phyloP scores from a whole-genome alignment of 202 grass and related monocot genomes.

The Digitaria exilis region DNA sequence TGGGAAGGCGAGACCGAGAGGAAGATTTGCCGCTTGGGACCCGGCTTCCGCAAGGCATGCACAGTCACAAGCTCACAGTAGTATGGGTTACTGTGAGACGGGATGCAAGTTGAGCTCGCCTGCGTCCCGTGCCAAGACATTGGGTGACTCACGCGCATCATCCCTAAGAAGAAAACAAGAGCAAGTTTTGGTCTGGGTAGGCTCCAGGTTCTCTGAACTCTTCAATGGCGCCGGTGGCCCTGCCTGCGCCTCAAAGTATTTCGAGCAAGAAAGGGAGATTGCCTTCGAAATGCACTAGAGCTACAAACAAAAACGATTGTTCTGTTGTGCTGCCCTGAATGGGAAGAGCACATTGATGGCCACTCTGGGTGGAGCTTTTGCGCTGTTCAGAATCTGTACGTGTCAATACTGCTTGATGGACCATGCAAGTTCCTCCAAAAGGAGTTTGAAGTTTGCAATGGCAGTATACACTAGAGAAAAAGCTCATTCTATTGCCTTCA shows the following conservation, averaged over 20 bases:
- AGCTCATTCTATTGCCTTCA: background rate
- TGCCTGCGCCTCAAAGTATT: slow-evolving; percentile 24
- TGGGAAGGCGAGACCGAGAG: slow-evolving; percentile 25
- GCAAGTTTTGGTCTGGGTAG: slow-evolving; percentile 45
- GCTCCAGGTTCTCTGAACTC: slow-evolving; percentile 50
- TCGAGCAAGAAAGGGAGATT: background rate
- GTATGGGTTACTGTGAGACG: background rate
- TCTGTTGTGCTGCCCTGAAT: slow-evolving; percentile 5
- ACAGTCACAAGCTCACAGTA: slow-evolving; percentile 59
- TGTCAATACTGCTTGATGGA: slow-evolving; percentile 14
- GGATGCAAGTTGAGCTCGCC: slow-evolving; percentile 21
- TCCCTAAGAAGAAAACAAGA: slow-evolving; percentile 51
- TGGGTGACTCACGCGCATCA: slow-evolving; percentile 37
- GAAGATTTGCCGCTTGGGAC: slow-evolving; percentile 38
- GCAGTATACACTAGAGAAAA: background rate
- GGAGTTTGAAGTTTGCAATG: background rate
- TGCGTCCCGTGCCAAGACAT: slow-evolving; percentile 32
- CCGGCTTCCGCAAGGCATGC: slow-evolving; percentile 19
- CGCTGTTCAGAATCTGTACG: slow-evolving; percentile 9
- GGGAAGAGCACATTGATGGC: background rate
- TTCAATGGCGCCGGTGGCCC: slow-evolving; percentile 7
- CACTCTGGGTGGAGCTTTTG: background rate
- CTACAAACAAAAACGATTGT: slow-evolving; percentile 40
- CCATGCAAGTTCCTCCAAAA: background rate
- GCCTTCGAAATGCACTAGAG: slow-evolving; percentile 42